These are phyloP conservation scores for Lasiosphaeria ovina DNA, from an alignment of 495 filamentous ascomycete genomes.

Conservation along the genomic window DNA sequence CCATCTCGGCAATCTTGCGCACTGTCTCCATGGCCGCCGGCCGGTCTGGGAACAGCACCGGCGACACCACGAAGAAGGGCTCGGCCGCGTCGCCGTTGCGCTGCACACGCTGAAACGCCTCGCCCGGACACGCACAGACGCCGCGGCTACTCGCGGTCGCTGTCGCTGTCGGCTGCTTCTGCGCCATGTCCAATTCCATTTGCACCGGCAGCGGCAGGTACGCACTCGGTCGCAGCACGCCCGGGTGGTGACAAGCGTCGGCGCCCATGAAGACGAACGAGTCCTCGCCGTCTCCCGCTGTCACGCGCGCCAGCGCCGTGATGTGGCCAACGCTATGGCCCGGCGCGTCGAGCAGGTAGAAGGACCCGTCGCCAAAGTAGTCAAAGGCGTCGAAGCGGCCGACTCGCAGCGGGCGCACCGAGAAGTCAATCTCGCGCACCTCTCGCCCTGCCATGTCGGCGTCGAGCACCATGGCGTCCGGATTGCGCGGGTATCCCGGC, in stretches of 20 bases:
- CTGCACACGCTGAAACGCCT: too few relatives aligned
- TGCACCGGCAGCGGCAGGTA: slow-evolving; percentile 6
- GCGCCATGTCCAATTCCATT: too few relatives aligned
- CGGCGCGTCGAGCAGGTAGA: slow-evolving; percentile 48
- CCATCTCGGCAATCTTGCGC: too few relatives aligned
- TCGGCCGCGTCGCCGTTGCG: too few relatives aligned
- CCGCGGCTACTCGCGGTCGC: too few relatives aligned
- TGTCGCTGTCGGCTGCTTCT: too few relatives aligned
- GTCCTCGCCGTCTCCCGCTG: slow-evolving; percentile 9
- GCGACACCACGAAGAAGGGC: too few relatives aligned
- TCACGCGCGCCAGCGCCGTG: slow-evolving; percentile 43
- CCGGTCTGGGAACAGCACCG: too few relatives aligned
- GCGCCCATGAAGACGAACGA: slow-evolving; percentile 29
- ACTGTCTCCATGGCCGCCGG: too few relatives aligned
- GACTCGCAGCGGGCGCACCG: slow-evolving; percentile 14
- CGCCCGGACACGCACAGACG: too few relatives aligned
- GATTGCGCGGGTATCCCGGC: too few relatives aligned
- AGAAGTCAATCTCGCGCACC: slow-evolving; percentile 34
- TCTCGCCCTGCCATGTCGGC: not conserved
- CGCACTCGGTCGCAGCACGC: slow-evolving; percentile 6
- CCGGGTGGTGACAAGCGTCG: slow-evolving; percentile 24
- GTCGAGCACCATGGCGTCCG: not conserved
- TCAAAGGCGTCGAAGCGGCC: slow-evolving; percentile 47
- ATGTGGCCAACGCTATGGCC: slow-evolving; percentile 51
- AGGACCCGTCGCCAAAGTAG: slow-evolving; percentile 51